Evolutionary conservation across 495 filamentous ascomycete species (phyloP), one percentile per base, ranked within the genome.

Genomic region (Penicillium daleae): DNA sequence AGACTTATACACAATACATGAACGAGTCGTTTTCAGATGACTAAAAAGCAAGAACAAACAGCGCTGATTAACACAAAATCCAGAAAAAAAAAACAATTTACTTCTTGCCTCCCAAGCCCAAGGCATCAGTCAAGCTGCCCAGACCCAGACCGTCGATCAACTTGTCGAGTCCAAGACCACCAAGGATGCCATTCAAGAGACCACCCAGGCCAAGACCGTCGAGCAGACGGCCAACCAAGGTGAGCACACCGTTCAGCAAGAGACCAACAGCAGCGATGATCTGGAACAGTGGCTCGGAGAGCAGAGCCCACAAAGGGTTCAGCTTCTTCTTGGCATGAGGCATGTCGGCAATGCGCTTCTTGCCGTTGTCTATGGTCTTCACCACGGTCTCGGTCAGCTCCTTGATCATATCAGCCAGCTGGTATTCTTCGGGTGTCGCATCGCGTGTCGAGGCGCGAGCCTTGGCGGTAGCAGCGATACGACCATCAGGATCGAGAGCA

Each of bases 271-370:
- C 93, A 6, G 93, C 92, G 60, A 97, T 83, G 71, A 96, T 96
- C 81, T 96, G 92, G 83, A 92, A 90, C 21, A 96, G 80, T 8
- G 92, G 92, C 78, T 96, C 78, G 13, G 85, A 86, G 12, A 96
- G 75, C 54, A 96, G 76, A 32, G 84, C 87, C 90, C 91, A 91
- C 21, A 96, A 83, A 3, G 92, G 91, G 67, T 92, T 97, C 54
- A 97, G 84, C 76, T 91, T 86, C 82, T 97, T 96, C 87, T 97
- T 95, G 26, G 92, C 93, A 61, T 93, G 88, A 17, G 93, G 93
- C 89, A 97, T 93, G 70, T 91, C 90, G 67, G 90, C 87, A 58
- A 97, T 89, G 78, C 89, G 90, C 74, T 86, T 89, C 83, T 91
- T 92, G 39, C 90, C 91, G 48, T 89, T 86, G 61, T 97, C 92